phyloP scores from a whole-genome alignment of 805 yeast species.

The Candida cerambycidarum region DNA sequence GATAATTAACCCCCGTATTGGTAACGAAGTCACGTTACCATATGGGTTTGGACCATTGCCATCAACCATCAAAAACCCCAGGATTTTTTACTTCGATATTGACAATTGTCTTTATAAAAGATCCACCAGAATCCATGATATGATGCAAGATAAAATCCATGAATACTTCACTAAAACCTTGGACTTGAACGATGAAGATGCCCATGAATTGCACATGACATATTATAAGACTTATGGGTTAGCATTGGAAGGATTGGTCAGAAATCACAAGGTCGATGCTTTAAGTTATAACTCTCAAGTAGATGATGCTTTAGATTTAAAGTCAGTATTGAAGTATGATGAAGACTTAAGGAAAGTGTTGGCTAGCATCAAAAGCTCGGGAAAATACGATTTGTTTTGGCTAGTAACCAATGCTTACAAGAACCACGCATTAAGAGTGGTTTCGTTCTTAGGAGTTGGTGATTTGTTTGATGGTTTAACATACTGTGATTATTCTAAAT shows the following conservation, averaged over 20 bases:
- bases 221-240: conserved; percentile 88
- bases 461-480: conserved; percentile 93
- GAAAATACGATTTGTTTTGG: conserved; percentile 78
- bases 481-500: conserved; percentile 78
- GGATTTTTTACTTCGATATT: conserved; percentile 79
- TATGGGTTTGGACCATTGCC: conserved; percentile 39
- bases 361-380: conserved; percentile 36
- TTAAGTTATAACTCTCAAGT: conserved; percentile 84
- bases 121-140: conserved; percentile 72
- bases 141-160: conserved; percentile 87
- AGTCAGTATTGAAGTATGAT: conserved; percentile 69
- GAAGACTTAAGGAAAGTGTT: conserved; percentile 53
- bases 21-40: conserved; percentile 24
- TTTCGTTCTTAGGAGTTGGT: conserved; percentile 80
- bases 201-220: conserved; percentile 63
- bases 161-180: conserved; percentile 71
- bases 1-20: conserved; percentile 14
- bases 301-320: conserved; percentile 90
- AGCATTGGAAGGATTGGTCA: conserved; percentile 85
- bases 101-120: conserved; percentile 87
- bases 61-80: conserved; percentile 18
- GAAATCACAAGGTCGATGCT: conserved; percentile 75
- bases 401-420: conserved; percentile 92
- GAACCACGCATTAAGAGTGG: conserved; percentile 82
- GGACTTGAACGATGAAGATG: conserved; percentile 66